Percentiles rank a stretch among this genome's conserved stretches.
Evolutionary conservation across 2,329 filamentous ascomycete species (phyloP).

Genomic region (Alternaria postmessia): DNA sequence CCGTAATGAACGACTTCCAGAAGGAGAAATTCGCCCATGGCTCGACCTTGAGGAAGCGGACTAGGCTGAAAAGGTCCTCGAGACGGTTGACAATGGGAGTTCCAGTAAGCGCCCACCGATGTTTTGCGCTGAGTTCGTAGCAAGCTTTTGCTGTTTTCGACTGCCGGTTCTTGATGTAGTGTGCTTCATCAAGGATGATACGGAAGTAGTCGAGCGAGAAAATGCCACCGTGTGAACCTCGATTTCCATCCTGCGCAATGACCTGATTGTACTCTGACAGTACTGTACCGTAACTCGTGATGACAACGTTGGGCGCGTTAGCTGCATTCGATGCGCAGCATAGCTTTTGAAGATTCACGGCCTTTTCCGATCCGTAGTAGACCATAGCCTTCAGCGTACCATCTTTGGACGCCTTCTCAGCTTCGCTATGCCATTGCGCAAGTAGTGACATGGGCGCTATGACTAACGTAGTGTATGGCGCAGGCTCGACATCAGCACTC

Average conservation of each 20-base stretch:
- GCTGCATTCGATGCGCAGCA: slow-evolving; percentile 78
- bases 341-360: slow-evolving; percentile 76
- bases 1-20: slow-evolving; percentile 98
- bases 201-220: slow-evolving; percentile 96
- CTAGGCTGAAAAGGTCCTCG: slow-evolving; percentile 92
- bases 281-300: slow-evolving; percentile 93
- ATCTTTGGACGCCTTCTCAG: slow-evolving; percentile 84
- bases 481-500: slow-evolving; percentile 67
- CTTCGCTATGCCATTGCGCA: slow-evolving; percentile 97
- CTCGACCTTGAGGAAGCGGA: slow-evolving; percentile 91
- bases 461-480: slow-evolving; percentile 90
- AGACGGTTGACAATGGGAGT: slow-evolving; percentile 97
- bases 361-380: slow-evolving; percentile 92
- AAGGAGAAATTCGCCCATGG: slow-evolving; percentile 99
- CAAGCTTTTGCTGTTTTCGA: slow-evolving; percentile 96
- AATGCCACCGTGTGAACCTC: slow-evolving; percentile 70
- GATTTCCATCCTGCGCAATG: slow-evolving; percentile 70
- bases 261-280: slow-evolving; percentile 88
- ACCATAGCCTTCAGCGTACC: slow-evolving; percentile 85
- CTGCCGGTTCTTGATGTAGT: slow-evolving; percentile 84
- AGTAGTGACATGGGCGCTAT: slow-evolving; percentile 97
- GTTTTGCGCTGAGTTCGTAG: slow-evolving; percentile 83
- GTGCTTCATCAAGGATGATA: slow-evolving; percentile 93
- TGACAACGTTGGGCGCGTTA: slow-evolving; percentile 85
- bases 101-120: slow-evolving; percentile 93